Evolutionary conservation across 163 green algal genomes (phyloP).

Genomic region (Chloromonas sp.): DNA sequence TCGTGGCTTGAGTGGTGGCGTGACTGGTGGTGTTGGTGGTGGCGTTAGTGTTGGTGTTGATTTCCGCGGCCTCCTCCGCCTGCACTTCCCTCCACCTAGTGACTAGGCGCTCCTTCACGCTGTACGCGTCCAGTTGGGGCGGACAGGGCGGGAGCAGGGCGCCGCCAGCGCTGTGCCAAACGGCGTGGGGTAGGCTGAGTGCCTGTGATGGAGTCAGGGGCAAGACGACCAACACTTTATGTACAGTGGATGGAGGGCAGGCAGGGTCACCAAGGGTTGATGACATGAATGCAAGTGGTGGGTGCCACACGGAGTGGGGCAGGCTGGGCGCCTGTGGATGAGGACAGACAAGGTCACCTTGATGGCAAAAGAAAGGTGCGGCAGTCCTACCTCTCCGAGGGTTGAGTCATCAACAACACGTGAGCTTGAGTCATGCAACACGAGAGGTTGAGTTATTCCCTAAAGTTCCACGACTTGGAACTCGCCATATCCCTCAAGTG

Average conservation of each 20-base stretch:
- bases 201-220: neutral
- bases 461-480: too few relatives aligned
- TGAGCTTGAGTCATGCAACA: too few relatives aligned
- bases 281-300: neutral
- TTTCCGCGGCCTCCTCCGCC: neutral
- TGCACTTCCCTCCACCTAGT: constrained; percentile 12
- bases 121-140: constrained; percentile 29
- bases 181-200: neutral
- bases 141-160: constrained; percentile 18
- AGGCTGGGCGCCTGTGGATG: neutral
- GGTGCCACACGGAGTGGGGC: neutral
- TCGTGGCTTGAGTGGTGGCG: neutral
- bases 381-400: too few relatives aligned
- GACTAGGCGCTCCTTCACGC: constrained; percentile 49
- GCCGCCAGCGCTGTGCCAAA: neutral
- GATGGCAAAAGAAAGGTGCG: too few relatives aligned
- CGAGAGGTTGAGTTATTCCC: too few relatives aligned
- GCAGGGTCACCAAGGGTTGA: neutral
- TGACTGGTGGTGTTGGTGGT: neutral
- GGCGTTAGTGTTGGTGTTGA: neutral
- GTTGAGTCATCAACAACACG: too few relatives aligned
- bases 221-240: neutral
- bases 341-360: neutral
- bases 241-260: too few relatives aligned
- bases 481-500: too few relatives aligned